Evolutionary conservation across 2,329 filamentous ascomycete species (phyloP).

Genomic region (Colletotrichum nymphaeae): DNA sequence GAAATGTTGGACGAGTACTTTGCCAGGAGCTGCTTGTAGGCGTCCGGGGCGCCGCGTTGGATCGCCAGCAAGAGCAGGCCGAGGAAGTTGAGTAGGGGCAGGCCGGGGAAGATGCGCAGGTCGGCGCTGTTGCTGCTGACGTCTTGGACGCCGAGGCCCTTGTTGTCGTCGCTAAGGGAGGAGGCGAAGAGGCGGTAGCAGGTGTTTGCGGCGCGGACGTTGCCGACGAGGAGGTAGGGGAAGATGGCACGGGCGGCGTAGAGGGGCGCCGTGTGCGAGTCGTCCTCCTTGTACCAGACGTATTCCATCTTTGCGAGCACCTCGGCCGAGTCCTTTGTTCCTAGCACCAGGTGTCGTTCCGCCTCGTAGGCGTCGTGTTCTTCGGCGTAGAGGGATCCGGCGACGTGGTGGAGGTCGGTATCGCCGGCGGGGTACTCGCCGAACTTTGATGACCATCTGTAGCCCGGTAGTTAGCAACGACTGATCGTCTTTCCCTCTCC

Average conservation of each 20-base stretch:
- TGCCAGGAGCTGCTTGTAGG: constrained; percentile 83
- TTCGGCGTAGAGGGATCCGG: constrained; percentile 88
- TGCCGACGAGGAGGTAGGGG: constrained; percentile 90
- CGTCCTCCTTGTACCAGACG: constrained; percentile 91
- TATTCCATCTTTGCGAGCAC: constrained; percentile 88
- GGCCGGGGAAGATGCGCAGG: constrained; percentile 84
- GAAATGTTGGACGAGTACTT: constrained; percentile 85
- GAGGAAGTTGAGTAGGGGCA: constrained; percentile 96
- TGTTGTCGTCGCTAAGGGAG: constrained; percentile 53
- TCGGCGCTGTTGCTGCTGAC: constrained; percentile 81
- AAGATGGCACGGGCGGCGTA: constrained; percentile 90
- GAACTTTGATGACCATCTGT: constrained; percentile 84
- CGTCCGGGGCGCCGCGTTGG: constrained; percentile 80
- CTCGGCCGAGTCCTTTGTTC: constrained; percentile 88
- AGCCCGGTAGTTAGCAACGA: constrained; percentile 14
- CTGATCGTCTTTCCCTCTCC: not conserved
- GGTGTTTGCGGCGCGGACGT: constrained; percentile 88
- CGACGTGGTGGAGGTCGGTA: constrained; percentile 93
- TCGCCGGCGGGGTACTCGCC: constrained; percentile 93
- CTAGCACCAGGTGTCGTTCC: constrained; percentile 88
- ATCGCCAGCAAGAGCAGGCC: constrained; percentile 85
- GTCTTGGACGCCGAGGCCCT: constrained; percentile 78
- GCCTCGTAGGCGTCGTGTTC: constrained; percentile 94
- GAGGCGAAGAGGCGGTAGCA: constrained; percentile 74
- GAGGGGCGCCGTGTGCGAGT: constrained; percentile 85